Conservation (phyloP, 805 yeast species). For the Clavispora vitiphila region DNA sequence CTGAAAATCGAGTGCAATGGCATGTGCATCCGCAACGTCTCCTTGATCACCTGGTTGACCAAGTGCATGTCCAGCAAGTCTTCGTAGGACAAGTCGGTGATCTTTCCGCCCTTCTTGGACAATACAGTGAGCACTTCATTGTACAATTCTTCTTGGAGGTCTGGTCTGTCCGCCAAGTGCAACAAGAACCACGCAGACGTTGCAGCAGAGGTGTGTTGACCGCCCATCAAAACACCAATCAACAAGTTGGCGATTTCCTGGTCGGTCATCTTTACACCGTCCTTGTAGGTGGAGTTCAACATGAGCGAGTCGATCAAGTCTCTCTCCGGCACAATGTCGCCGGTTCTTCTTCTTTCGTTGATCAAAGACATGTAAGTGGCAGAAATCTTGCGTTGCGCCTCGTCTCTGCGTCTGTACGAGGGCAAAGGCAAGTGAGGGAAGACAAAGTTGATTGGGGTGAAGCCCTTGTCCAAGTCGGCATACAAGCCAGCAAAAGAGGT, state of each 20-base stretch:
- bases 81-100: slow-evolving; percentile 69
- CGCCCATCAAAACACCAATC: slow-evolving; percentile 98
- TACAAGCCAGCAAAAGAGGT: slow-evolving; percentile 79
- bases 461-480: slow-evolving; percentile 92
- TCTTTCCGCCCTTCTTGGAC: slow-evolving; percentile 32
- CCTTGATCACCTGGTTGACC: slow-evolving; percentile 80
- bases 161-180: slow-evolving; percentile 84
- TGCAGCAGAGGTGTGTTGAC: slow-evolving; percentile 96
- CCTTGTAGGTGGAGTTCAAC: slow-evolving; percentile 81
- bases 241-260: slow-evolving; percentile 88
- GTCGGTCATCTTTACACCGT: slow-evolving; percentile 92
- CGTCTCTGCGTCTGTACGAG: slow-evolving; percentile 76
- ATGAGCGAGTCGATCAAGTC: slow-evolving; percentile 87
- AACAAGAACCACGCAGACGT: slow-evolving; percentile 93
- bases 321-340: slow-evolving; percentile 70
- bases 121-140: slow-evolving; percentile 67
- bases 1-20: slow-evolving; percentile 96
- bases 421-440: slow-evolving; percentile 92
- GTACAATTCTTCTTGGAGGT: slow-evolving; percentile 75
- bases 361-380: slow-evolving; percentile 77
- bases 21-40: slow-evolving; percentile 91
- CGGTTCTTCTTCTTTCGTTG: slow-evolving; percentile 62
- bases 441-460: slow-evolving; percentile 92
- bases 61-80: slow-evolving; percentile 76
- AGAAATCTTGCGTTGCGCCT: slow-evolving; percentile 80